A percentile compares a stretch with the other conserved stretches of the same genome.
These are phyloP conservation scores for Caloboletus inedulis DNA, from an alignment of 1,284 basidiomycete genomes.

Conservation along the genomic window DNA sequence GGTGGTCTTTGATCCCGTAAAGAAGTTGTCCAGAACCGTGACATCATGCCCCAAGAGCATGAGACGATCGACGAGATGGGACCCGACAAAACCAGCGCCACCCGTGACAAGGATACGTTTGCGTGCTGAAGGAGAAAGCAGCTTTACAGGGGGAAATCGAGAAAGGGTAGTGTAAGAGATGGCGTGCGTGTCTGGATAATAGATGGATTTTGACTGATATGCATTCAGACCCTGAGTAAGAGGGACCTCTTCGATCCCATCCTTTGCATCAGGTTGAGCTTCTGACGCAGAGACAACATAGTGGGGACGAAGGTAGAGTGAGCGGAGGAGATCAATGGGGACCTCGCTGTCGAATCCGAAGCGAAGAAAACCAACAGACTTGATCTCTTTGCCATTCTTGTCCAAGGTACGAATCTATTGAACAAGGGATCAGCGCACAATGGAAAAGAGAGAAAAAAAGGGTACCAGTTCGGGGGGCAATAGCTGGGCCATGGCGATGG, in stretches of 20 bases:
- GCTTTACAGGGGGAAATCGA: slow-evolving; percentile 88
- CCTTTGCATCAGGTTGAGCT: slow-evolving; percentile 36
- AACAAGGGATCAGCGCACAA: slow-evolving; percentile 9
- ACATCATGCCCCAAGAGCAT: slow-evolving; percentile 99
- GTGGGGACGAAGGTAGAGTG: slow-evolving; percentile 82
- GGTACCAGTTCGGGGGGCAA: slow-evolving; percentile 22
- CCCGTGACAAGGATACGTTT: slow-evolving; percentile 94
- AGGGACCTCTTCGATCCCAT: slow-evolving; percentile 49
- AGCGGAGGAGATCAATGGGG: slow-evolving; percentile 72
- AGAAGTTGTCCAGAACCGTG: slow-evolving; percentile 97
- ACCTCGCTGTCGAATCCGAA: slow-evolving; percentile 90
- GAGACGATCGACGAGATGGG: slow-evolving; percentile 93
- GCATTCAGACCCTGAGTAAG: slow-evolving; percentile 51
- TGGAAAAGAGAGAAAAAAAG: neutral
- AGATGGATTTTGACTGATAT: slow-evolving; percentile 83
- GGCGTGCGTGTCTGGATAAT: slow-evolving; percentile 69
- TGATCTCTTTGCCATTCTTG: slow-evolving; percentile 74
- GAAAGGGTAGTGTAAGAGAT: slow-evolving; percentile 91
- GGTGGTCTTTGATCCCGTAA: slow-evolving; percentile 94
- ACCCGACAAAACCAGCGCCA: slow-evolving; percentile 96
- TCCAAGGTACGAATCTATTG: slow-evolving; percentile 60
- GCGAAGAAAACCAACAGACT: slow-evolving; percentile 72
- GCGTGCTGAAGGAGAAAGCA: slow-evolving; percentile 72
- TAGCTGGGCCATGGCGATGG: slow-evolving; percentile 21
- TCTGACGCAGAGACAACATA: slow-evolving; percentile 55